Percentiles rank a stretch among this genome's conserved stretches.
These are phyloP conservation scores for Penicillium daleae DNA, from an alignment of 495 filamentous ascomycete species.

Conservation along the genomic window DNA sequence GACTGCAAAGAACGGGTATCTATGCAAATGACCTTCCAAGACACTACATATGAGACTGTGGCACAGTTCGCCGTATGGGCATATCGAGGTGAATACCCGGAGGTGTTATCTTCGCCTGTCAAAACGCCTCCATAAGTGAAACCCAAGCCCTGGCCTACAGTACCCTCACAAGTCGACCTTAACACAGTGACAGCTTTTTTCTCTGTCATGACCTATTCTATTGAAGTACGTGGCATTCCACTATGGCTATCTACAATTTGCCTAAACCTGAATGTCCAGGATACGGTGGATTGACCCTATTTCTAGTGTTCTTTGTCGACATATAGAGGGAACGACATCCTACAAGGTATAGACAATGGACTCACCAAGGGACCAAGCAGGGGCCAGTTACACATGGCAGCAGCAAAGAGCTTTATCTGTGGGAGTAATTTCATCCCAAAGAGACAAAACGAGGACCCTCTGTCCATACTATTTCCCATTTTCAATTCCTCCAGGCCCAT, in stretches of 20 bases:
- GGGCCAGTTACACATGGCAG: background rate
- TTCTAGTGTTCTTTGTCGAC: background rate
- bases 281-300: background rate
- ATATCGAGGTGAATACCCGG: background rate
- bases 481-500: too few relatives aligned
- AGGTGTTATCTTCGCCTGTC: background rate
- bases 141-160: background rate
- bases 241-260: background rate
- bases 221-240: background rate
- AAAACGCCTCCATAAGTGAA: background rate
- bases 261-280: too few relatives aligned
- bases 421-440: background rate
- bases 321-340: background rate
- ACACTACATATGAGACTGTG: background rate
- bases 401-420: background rate
- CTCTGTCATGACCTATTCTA: too few relatives aligned
- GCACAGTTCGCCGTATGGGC: slow-evolving; percentile 1
- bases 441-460: background rate
- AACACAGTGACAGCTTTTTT: too few relatives aligned
- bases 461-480: background rate
- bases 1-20: background rate
- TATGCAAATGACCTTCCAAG: background rate
- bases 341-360: background rate
- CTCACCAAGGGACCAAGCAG: background rate
- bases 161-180: too few relatives aligned